Percentiles rank a stretch among this genome's conserved stretches.
These are phyloP conservation scores for Colletotrichum nymphaeae DNA, from an alignment of 2,329 filamentous ascomycete species.

Conservation along the genomic window DNA sequence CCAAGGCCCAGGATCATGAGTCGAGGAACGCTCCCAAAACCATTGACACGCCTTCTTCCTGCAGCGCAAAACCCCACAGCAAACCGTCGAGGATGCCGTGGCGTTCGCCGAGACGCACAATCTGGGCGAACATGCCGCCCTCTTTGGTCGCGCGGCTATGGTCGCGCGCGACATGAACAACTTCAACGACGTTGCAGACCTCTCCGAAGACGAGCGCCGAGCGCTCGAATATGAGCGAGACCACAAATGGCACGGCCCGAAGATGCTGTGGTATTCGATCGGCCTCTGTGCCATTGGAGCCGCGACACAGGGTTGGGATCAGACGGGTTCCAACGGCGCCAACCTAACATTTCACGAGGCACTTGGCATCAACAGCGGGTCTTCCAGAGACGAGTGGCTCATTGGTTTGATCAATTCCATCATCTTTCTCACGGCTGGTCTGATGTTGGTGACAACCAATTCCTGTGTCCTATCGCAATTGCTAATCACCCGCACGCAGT, in stretches of 20 bases:
- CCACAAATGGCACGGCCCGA: too few relatives aligned
- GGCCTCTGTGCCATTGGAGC: too few relatives aligned
- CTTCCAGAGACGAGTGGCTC: slow-evolving; percentile 59
- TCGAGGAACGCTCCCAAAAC: too few relatives aligned
- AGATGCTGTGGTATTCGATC: too few relatives aligned
- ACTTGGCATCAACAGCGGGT: slow-evolving; percentile 50
- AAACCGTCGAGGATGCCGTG: slow-evolving; percentile 52
- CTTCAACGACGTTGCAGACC: slow-evolving; percentile 43
- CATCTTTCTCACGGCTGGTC: slow-evolving; percentile 39
- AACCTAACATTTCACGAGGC: slow-evolving; percentile 68
- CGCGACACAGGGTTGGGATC: slow-evolving; percentile 72
- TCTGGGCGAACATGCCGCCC: slow-evolving; percentile 59
- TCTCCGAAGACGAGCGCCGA: slow-evolving; percentile 40
- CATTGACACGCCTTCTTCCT: too few relatives aligned
- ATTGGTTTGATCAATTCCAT: slow-evolving; percentile 68
- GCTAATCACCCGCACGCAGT: slow-evolving; percentile 48
- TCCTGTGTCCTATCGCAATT: too few relatives aligned
- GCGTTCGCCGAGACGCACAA: slow-evolving; percentile 61
- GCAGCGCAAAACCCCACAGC: slow-evolving; percentile 41
- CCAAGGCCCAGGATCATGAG: too few relatives aligned
- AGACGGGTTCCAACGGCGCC: slow-evolving; percentile 72
- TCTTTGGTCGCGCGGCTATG: slow-evolving; percentile 51
- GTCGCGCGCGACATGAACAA: slow-evolving; percentile 45
- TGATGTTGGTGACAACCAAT: too few relatives aligned
- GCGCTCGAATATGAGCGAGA: too few relatives aligned